phyloP scores from a whole-genome alignment of 2,329 filamentous ascomycete species.

The Leptodontidium sp. region DNA sequence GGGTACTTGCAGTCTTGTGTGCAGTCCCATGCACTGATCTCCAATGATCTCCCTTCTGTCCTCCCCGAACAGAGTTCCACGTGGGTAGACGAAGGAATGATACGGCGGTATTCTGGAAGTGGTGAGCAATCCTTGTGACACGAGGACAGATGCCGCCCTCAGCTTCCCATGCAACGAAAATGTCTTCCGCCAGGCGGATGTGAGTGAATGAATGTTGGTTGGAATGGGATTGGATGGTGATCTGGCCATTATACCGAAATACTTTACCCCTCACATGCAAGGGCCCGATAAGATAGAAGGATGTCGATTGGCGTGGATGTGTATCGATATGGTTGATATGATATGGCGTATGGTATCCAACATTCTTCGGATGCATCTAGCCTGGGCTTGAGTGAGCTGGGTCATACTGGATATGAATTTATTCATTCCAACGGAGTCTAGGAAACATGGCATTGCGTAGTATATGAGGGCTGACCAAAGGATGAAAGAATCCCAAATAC shows the following conservation, averaged over 20 bases:
- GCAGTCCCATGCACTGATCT: constrained; percentile 4
- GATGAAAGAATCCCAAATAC: background rate
- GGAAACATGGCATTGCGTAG: background rate
- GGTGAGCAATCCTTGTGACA: constrained; percentile 5
- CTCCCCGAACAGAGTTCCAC: background rate
- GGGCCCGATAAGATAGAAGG: constrained; percentile 6
- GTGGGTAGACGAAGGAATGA: constrained; percentile 6
- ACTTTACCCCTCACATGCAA: constrained; percentile 9
- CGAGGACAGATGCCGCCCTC: background rate
- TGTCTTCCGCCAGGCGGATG: background rate
- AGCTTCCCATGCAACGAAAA: constrained; percentile 12
- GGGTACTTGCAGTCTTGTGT: constrained; percentile 15
- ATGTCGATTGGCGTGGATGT: constrained; percentile 3
- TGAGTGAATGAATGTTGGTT: background rate
- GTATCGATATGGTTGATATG: constrained; percentile 6
- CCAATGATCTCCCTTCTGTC: constrained; percentile 10
- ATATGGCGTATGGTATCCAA: background rate
- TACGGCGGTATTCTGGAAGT: constrained; percentile 9
- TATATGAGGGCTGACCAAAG: constrained; percentile 12
- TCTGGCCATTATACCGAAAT: background rate
- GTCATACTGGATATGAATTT: background rate
- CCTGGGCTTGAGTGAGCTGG: background rate
- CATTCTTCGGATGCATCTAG: constrained; percentile 10
- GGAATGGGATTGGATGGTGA: background rate
- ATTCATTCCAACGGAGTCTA: background rate